Percentiles rank a stretch among this genome's conserved stretches.
These are phyloP conservation scores for Coffea eugenioides DNA, from an alignment of 257 asterid genomes.

Conservation along the genomic window DNA sequence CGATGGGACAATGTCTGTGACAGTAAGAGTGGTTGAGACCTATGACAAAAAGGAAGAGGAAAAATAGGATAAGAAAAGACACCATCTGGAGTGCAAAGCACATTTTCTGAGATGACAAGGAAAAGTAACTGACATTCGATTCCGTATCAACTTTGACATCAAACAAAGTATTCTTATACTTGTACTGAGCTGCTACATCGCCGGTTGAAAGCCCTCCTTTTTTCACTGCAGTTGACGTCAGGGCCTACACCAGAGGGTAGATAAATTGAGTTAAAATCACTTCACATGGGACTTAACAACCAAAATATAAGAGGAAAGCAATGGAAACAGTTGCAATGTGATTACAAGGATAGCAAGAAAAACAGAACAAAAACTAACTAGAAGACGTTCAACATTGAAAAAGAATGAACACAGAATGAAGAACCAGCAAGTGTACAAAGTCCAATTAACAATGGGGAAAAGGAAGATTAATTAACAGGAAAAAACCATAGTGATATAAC, in stretches of 20 bases:
- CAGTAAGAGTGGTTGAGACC: constrained; percentile 60
- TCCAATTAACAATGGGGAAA: not conserved
- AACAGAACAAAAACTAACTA: not conserved
- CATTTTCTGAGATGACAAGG: constrained; percentile 7
- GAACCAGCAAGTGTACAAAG: not conserved
- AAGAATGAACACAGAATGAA: not conserved
- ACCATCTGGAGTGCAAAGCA: constrained; percentile 1
- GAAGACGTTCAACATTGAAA: not conserved
- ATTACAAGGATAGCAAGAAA: not conserved
- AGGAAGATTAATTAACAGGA: not conserved
- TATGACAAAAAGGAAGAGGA: constrained; percentile 27
- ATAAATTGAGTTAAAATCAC: not conserved
- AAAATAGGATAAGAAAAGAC: constrained; percentile 18
- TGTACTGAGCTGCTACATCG: constrained; percentile 71
- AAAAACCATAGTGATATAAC: not conserved
- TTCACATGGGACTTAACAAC: not conserved
- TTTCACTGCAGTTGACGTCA: constrained; percentile 74
- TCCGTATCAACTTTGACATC: constrained; percentile 91
- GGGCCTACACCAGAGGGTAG: constrained; percentile 43
- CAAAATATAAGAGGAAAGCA: not conserved
- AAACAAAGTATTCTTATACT: constrained; percentile 50
- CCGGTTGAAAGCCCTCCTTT: constrained; percentile 86
- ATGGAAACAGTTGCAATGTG: not conserved
- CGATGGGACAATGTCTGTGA: constrained; percentile 58
- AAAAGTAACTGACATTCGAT: constrained; percentile 55